Base-by-base conservation (phyloP, 352 stramenopile species). In the Pythium angustatum region DNA sequence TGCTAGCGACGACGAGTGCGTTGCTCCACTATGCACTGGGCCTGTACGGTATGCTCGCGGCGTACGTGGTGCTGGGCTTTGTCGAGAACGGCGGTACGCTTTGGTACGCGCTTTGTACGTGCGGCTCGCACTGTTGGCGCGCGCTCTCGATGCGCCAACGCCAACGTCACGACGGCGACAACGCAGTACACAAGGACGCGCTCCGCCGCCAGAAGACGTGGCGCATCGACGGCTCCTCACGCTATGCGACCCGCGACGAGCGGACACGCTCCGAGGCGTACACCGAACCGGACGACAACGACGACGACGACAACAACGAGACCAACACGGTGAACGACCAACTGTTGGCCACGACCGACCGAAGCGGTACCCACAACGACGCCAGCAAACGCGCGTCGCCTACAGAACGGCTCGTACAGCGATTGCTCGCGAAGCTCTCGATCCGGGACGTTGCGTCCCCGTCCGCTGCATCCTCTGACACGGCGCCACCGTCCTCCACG, bases 21-120 rank as follows among this genome's bases (percentile, higher is more conserved):
- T 72, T 84, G n/a, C 75, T 90, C 34, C 83, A 91, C 67, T 90
- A 84, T 62, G 73, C 84, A 6, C 57, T 90, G 31, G 83, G 83
- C 1, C 36, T 90, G 10, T 78, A 79, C 56, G 81, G 81, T 1
- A 58, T 90, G 22, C 38, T 78, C 5, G 73, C 64, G 15, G 75
- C 68, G 26, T 65, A 90, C 10, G 53, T 76, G 64, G 47, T 79
- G 21, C 68, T 64, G 2, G 40, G 14, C 31, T 14, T 61, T 34
- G 43, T 56, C 8, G 64, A 66, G 51, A 58, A 71, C 58, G 52
- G 56, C 31, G 10, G 19, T 19, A 5, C 38, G 49, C 30, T 64
- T 5, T 62, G 33, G 38, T 21, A 14, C 7, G 22, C 30, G 31
- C 10, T 64, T 5, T 11, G 30, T 15, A 12, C 26, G 5, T 27